phyloP scores from a whole-genome alignment of 2,329 filamentous ascomycete genomes.

The Diplocarpon rosae region DNA sequence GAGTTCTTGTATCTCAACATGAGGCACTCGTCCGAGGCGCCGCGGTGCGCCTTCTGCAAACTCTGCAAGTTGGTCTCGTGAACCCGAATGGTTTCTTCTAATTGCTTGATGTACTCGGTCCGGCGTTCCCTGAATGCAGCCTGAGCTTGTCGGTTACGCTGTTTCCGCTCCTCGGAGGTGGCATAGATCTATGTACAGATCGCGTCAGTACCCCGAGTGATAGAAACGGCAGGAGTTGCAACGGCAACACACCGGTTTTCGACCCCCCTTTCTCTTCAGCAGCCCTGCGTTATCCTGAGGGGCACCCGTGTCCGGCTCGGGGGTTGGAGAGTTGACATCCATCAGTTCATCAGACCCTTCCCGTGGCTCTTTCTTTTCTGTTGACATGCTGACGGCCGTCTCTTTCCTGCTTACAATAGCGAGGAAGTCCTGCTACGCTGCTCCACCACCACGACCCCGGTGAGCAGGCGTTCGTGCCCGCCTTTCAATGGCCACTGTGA shows the following conservation, averaged over 20 bases:
- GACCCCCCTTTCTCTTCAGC: constrained; percentile 92
- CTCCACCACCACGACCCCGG: constrained; percentile 18
- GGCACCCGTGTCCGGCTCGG: constrained; percentile 39
- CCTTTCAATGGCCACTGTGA: constrained; percentile 3
- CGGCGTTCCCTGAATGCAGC: constrained; percentile 93
- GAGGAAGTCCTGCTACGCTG: constrained; percentile 8
- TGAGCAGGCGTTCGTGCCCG: neutral
- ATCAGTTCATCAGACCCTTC: constrained; percentile 52
- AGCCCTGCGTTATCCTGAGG: constrained; percentile 40
- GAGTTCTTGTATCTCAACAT: constrained; percentile 99
- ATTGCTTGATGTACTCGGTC: constrained; percentile 98
- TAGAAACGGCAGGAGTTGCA: constrained; percentile 1
- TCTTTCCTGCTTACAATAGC: neutral
- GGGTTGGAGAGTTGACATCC: constrained; percentile 38
- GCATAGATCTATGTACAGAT: constrained; percentile 69
- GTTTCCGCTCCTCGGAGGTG: constrained; percentile 95
- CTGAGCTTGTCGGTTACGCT: constrained; percentile 92
- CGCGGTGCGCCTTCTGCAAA: constrained; percentile 87
- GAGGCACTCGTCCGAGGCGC: constrained; percentile 88
- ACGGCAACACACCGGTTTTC: constrained; percentile 70
- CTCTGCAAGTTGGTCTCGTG: constrained; percentile 91
- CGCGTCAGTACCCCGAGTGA: constrained; percentile 11
- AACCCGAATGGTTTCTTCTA: constrained; percentile 93
- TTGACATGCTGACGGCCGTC: constrained; percentile 59
- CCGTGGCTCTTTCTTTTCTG: constrained; percentile 48